Evolutionary conservation across 1,284 basidiomycete genomes (phyloP), one percentile per base, ranked within the genome.

Genomic region (Meira nashicola): DNA sequence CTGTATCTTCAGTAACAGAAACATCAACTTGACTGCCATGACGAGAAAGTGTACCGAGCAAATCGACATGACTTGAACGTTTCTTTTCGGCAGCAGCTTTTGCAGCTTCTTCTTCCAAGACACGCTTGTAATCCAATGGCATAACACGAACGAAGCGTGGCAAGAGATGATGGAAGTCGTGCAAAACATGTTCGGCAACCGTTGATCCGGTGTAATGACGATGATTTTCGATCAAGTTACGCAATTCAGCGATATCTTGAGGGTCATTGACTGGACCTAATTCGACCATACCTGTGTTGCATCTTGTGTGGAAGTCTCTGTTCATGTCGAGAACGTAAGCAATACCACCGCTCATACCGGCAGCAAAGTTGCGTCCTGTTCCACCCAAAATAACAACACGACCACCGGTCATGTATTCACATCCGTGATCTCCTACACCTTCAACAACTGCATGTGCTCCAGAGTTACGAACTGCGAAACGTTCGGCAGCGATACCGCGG

Each of bases 51-150:
- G 73, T 73, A 28, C 73, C 73, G 49, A 70, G 70, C 62, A 75
- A 56, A 61, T 75, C 73, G 59, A 75, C 73, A 62, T 75, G 73
- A 68, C 73, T 75, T 38, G 67, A 71, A 38, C 70, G 68, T 66
- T 75, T 75, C 73, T 75, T 75, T 62, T 75, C 73, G 43, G 60
- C 73, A 25, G 73, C 73, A 9, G 73, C 73, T 62, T 73, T 72
- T 65, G 71, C 71, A 14, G 73, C 73, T 62, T 75, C 68, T 64
- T 74, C 70, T 63, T 75, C 73, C 44, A 75, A 68, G 12, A 75
- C 73, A 21, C 69, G 73, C 68, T 75, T 75, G 71, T 75, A 75
- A 65, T 75, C 73, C 39, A 57, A 41, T 15, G 73, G 73, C 73
- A 75, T 74, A 65, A 75, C 73, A 23, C 71, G 67, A 23, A 75